Base-by-base conservation (phyloP, 1,284 basidiomycete genomes). In the Trichosporon sp. region DNA sequence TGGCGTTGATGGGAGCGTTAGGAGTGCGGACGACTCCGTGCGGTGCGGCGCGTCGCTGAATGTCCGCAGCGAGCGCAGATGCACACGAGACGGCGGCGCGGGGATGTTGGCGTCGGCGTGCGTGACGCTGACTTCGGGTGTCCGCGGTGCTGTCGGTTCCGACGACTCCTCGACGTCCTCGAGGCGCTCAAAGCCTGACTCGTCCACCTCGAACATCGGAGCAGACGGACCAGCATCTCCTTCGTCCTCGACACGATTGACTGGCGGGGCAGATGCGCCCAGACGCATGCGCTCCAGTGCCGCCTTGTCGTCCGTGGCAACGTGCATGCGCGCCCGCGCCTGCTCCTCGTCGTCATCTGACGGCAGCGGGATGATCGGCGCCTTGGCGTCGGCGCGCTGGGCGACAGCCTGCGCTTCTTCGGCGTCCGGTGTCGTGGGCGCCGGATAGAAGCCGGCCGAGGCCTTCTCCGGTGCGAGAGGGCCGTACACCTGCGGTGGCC, bases 251-350 rank as follows among this genome's bases (percentile, higher is more conserved):
- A 46, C 31, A 16, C 59, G 52, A 67, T 70, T n/a, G 69, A 61
- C 61, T 6, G 76, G 74, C 5, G 78, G 76, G 1, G 75, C 76
- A 21, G 75, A 76, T 3, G 69, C 78, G 3, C 73, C 76, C 13
- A 78, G 54, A 25, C 78, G 60, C 65, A 81, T 44, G 23, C 71
- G 70, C 61, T 81, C 79, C 23, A 81, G 58, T 11, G 76, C 70
- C 7, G 70, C 65, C 67, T 81, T 81, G 65, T 81, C 79, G 65
- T 80, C 79, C 36, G 79, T 81, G 3, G 79, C 79, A 23, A 79
- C 66, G 69, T 81, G 79, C 13, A 67, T 52, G 54, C 19, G 69
- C 64, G 34, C 65, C 33, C 54, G 63, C 13, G 34, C 65, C 33
- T 46, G 63, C 13, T 33, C 32, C 60, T 68, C 64, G 23, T 63